Percentiles rank a stretch among this genome's conserved stretches.
Conservation (phyloP, 176 grass and related monocot species). For the Eleusine indica region DNA sequence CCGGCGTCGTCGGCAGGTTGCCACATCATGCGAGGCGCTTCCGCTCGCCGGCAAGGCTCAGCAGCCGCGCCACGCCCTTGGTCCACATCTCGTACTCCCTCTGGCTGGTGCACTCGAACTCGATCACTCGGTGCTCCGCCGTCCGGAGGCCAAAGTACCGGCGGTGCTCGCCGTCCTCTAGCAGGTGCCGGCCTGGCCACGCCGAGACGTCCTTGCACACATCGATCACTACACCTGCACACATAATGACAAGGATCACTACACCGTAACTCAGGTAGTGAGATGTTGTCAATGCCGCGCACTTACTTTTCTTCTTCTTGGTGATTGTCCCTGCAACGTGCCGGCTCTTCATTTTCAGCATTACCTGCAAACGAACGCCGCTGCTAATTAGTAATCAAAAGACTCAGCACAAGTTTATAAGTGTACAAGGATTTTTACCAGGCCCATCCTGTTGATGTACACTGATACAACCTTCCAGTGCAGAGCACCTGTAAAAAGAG, state of each 20-base stretch:
- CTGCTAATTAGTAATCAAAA: background rate
- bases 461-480: constrained; percentile 95
- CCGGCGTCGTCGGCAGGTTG: background rate
- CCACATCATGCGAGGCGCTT: constrained; percentile 51
- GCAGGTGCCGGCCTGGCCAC: constrained; percentile 89
- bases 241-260: background rate
- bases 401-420: background rate
- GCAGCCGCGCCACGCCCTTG: constrained; percentile 77
- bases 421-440: constrained; percentile 46
- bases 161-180: constrained; percentile 86
- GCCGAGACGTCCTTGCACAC: constrained; percentile 83
- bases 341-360: constrained; percentile 92
- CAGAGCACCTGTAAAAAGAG: constrained; percentile 53
- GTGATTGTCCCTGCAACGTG: constrained; percentile 91
- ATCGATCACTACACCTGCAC: constrained; percentile 77
- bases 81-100: constrained; percentile 88
- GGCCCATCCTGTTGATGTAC: constrained; percentile 91
- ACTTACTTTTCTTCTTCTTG: constrained; percentile 97
- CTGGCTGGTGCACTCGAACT: constrained; percentile 90
- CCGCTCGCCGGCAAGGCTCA: constrained; percentile 62
- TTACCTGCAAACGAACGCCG: constrained; percentile 49
- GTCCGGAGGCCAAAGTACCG: constrained; percentile 91
- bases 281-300: background rate
- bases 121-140: constrained; percentile 79
- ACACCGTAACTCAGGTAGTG: background rate